Base-by-base conservation (phyloP, 1,139 yeast species). In the Saccharomyces pastorianus region DNA sequence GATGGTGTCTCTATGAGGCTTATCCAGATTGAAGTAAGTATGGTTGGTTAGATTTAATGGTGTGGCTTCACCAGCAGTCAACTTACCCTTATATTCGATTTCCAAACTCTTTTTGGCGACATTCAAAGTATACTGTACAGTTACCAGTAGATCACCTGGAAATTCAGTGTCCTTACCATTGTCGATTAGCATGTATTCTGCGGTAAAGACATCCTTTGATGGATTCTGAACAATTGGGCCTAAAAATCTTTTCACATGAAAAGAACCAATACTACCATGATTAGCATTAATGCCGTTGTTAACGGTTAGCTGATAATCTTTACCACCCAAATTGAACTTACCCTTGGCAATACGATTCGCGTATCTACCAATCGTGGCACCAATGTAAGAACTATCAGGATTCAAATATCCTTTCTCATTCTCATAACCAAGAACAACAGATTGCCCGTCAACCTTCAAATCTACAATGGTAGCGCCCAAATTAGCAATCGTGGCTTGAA, bases 1-100 rank as follows among this genome's bases (percentile, higher is more conserved):
- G 48, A 63, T 65, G 7, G 71, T 58, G 29, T 55, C 58, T n/a
- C 63, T 61, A 29, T 66, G 63, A 51, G 61, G 62, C 49, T 68
- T 68, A 53, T 72, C 64, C 46, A 71, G 58, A 63, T 79, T 81
- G 74, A 82, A 82, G 68, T 82, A 83, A 17, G 83, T 71, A 65
- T 84, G 90, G 67, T 84, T 84, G 50, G 88, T 82, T 66, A 84
- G 71, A 62, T 81, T 79, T 51, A 84, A 73, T 29, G 78, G 72
- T 2, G 89, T 82, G 50, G 77, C 72, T 46, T 72, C 62, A n/a
- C 71, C 68, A 4, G 72, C 71, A 34, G 75, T 67, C 49, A 80
- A 66, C 23, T 65, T 65, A 26, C 82, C 79, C 59, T 74, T 75
- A 63, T 75, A 82, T 61, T 81, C 85, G 51, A 80, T 64, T 26